Evolutionary conservation across 805 yeast species (phyloP), one percentile per base, ranked within the genome.

Genomic region (Torulaspora delbrueckii): DNA sequence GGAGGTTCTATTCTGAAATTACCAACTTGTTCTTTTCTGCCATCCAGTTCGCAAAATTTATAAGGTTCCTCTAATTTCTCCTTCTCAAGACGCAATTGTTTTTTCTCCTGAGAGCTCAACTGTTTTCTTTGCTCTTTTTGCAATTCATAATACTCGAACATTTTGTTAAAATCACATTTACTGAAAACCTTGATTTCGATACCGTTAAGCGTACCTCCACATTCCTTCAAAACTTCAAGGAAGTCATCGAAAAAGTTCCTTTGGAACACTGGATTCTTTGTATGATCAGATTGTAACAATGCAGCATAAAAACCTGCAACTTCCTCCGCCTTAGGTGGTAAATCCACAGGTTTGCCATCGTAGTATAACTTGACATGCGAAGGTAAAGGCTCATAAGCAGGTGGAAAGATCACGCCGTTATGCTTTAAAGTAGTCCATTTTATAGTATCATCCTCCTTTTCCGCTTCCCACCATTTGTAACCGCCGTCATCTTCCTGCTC

Each of bases 1-100:
- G 99, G 98, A 26, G 98, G 98, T 72, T 91, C 99, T 40, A 91
- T 82, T 60, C 91, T 74, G 65, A 91, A 91, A 63, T 91, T 91
- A 19, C 97, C 97, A 25, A 91, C 95, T 57, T 83, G 90, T 60
- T 91, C 96, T 58, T 78, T 84, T 55, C 96, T 77, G 13, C 96
- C 97, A 62, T 91, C 87, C 39, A 91, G 70, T 27, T 76, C 62
- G 69, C 98, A 91, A 22, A 76, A 80, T 59, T 86, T 86, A 68
- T 72, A 91, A 25, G 84, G 82, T 60, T 85, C 96, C 65, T 90
- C 97, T 10, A 76, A 53, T 43, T 73, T 75, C 43, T 87, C 96
- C 55, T 78, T 82, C 52, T 85, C 95, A 26, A 73, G 75, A 62
- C 86, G 85, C 30, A 85, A 47, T 41, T 66, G 70, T 61, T 86